Evolutionary conservation across 225 moss, liverwort and hornwort genomes (phyloP).

Genomic region (Polytrichum commune): DNA sequence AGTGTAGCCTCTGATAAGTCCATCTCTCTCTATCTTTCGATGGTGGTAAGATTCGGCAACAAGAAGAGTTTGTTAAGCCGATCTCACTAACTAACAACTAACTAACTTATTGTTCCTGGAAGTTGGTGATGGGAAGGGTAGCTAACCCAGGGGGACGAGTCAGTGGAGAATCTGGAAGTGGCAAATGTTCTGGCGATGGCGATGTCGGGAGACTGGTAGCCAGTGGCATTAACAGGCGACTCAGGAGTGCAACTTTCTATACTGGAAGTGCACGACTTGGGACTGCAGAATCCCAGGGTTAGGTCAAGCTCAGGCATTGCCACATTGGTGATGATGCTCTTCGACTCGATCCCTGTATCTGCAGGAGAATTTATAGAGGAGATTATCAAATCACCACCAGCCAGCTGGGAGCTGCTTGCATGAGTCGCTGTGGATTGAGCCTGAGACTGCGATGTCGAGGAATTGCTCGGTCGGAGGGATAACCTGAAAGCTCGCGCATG

Average conservation of each 20-base stretch:
- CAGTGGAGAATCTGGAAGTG: conserved; percentile 20
- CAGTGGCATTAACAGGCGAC: conserved; percentile 8
- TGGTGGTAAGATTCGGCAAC: too few species aligned
- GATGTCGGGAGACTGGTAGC: conserved; percentile 19
- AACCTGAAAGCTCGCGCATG: conserved; percentile 39
- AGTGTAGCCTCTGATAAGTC: too few species aligned
- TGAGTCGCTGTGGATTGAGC: conserved; percentile 2
- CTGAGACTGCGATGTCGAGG: conserved; percentile 18
- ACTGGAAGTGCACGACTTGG: conserved; percentile 37
- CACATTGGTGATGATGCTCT: not conserved
- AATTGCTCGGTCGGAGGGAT: conserved; percentile 18
- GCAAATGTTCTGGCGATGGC: conserved; percentile 9
- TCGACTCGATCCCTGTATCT: not conserved
- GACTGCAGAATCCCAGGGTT: conserved; percentile 38
- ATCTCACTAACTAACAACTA: too few species aligned
- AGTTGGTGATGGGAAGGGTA: too few species aligned
- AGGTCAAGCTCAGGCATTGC: conserved; percentile 46
- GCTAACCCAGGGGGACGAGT: conserved; percentile 15
- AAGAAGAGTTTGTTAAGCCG: too few species aligned
- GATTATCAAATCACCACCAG: not conserved
- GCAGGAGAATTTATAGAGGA: not conserved
- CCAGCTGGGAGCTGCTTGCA: conserved; percentile 7
- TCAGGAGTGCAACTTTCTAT: conserved; percentile 30
- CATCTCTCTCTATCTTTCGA: too few species aligned
- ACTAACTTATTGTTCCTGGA: too few species aligned